These are phyloP conservation scores for Lentinus tigrinus DNA, from an alignment of 768 basidiomycete genomes.

Conservation along the genomic window DNA sequence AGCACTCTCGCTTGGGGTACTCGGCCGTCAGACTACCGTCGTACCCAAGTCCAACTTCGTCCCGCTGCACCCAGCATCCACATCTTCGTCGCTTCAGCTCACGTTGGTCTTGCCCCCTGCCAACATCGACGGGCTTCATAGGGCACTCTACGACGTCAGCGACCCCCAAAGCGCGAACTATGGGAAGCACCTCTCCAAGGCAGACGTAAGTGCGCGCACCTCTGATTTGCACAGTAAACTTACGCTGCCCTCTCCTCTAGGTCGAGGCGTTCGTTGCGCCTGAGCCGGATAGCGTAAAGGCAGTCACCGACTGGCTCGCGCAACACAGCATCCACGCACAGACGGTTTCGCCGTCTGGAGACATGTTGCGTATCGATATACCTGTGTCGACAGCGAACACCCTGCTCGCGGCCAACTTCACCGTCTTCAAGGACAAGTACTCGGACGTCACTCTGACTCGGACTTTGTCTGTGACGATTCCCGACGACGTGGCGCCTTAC, in stretches of 20 bases:
- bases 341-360: constrained; percentile 8
- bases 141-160: constrained; percentile 34
- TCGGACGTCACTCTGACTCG: constrained; percentile 31
- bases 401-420: constrained; percentile 6
- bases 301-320: constrained; percentile 10
- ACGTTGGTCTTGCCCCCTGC: constrained; percentile 32
- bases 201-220: constrained; percentile 4
- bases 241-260: not conserved
- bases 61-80: not conserved
- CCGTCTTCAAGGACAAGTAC: constrained; percentile 29
- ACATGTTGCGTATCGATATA: constrained; percentile 34
- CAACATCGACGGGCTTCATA: constrained; percentile 35
- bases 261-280: not conserved
- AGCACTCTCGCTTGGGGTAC: not conserved
- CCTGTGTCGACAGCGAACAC: constrained; percentile 20
- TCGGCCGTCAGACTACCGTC: not conserved
- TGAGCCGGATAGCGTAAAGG: not conserved
- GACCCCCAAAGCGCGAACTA: constrained; percentile 33
- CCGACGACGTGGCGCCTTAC: constrained; percentile 27
- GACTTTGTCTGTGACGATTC: constrained; percentile 37
- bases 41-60: not conserved
- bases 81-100: not conserved
- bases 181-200: constrained; percentile 15
- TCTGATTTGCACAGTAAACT: not conserved
- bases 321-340: not conserved